Evolutionary conservation across 1,284 basidiomycete species (phyloP).

Genomic region (Pyrrhoderma lamaoense): DNA sequence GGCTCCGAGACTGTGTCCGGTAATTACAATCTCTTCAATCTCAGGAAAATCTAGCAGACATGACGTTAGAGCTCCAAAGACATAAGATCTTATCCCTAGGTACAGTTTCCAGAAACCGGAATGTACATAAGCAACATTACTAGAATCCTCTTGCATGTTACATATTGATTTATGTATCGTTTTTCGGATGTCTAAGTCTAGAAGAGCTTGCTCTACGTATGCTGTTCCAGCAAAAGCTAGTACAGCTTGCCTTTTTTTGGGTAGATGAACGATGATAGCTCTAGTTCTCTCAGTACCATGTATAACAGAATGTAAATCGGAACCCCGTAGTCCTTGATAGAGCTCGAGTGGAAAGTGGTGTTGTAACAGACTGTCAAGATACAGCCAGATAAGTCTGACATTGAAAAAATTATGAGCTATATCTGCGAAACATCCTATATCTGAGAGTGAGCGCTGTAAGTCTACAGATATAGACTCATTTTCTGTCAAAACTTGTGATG

Average conservation of each 20-base stretch:
- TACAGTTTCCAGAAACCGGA: constrained; percentile 40
- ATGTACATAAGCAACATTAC: constrained; percentile 29
- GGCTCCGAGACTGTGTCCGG: constrained; percentile 47
- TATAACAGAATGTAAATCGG: constrained; percentile 5
- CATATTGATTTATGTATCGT: not conserved
- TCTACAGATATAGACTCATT: not conserved
- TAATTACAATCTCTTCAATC: constrained; percentile 38
- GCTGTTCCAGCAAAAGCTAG: constrained; percentile 19
- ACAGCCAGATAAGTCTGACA: constrained; percentile 8
- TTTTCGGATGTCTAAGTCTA: constrained; percentile 10
- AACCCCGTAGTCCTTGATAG: constrained; percentile 13
- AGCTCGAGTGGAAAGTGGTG: constrained; percentile 17
- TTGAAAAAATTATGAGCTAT: constrained; percentile 17
- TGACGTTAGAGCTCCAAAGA: not conserved
- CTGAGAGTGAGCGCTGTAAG: constrained; percentile 10
- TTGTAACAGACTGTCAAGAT: constrained; percentile 11
- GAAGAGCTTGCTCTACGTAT: constrained; percentile 10
- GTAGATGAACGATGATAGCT: constrained; percentile 13
- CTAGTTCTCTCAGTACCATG: constrained; percentile 8
- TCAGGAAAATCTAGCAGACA: not conserved
- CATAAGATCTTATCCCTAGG: not conserved
- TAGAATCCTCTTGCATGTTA: not conserved
- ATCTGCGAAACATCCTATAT: constrained; percentile 20
- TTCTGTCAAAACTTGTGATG: not conserved
- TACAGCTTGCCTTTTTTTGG: constrained; percentile 13